A percentile compares a stretch with the other conserved stretches of the same genome.
These are phyloP conservation scores for Cutaneotrichosporon sp. DNA, from an alignment of 1,284 basidiomycete genomes.

Conservation along the genomic window DNA sequence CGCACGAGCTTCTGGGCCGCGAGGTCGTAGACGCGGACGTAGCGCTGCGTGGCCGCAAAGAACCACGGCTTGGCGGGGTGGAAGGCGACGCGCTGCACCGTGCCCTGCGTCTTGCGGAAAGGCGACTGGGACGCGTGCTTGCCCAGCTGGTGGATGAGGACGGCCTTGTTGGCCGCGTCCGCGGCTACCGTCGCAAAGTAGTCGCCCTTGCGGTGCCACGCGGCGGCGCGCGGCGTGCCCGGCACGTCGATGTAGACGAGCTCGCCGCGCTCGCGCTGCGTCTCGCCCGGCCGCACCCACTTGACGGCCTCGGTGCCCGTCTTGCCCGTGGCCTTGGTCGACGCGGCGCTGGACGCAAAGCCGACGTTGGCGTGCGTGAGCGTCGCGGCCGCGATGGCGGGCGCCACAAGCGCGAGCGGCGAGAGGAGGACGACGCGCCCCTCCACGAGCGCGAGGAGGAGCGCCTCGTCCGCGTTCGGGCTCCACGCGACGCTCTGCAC, in stretches of 20 bases:
- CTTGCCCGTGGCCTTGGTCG: slow-evolving; percentile 41
- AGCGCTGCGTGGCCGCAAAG: slow-evolving; percentile 98
- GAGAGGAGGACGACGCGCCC: slow-evolving; percentile 79
- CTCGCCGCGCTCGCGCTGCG: slow-evolving; percentile 57
- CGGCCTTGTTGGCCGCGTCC: slow-evolving; percentile 51
- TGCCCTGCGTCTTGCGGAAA: slow-evolving; percentile 90
- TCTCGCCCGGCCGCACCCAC: slow-evolving; percentile 58
- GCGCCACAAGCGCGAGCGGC: slow-evolving; percentile 67
- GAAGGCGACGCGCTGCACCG: slow-evolving; percentile 89
- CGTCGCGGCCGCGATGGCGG: slow-evolving; percentile 65
- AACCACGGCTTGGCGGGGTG: slow-evolving; percentile 93
- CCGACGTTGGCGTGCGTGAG: slow-evolving; percentile 59
- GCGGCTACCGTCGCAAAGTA: slow-evolving; percentile 83
- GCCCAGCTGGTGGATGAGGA: slow-evolving; percentile 84
- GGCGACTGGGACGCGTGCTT: slow-evolving; percentile 95
- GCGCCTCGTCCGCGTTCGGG: slow-evolving; percentile 72
- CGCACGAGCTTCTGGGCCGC: slow-evolving; percentile 90
- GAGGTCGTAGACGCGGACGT: slow-evolving; percentile 93
- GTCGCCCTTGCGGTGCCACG: slow-evolving; percentile 94
- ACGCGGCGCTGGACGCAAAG: slow-evolving; percentile 50
- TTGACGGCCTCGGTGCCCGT: slow-evolving; percentile 54
- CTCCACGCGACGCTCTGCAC: slow-evolving; percentile 92
- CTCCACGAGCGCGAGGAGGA: slow-evolving; percentile 43
- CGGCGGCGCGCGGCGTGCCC: slow-evolving; percentile 77
- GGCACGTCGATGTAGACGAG: slow-evolving; percentile 61